These are phyloP conservation scores for Xylariaceae sp. DNA, from an alignment of 2,329 filamentous ascomycete genomes.

Conservation along the genomic window DNA sequence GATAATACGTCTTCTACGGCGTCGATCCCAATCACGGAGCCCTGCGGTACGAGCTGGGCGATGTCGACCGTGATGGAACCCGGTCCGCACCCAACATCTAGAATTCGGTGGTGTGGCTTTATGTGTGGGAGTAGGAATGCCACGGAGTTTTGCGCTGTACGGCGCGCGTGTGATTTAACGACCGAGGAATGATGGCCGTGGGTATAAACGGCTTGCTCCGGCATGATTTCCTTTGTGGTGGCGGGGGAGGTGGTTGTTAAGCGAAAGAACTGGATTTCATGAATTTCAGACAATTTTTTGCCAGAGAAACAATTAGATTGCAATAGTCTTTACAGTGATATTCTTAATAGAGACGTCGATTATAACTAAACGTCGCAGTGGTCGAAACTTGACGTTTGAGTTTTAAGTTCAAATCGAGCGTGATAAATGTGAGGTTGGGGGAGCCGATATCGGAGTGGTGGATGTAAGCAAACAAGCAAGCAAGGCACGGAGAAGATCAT, in stretches of 20 bases:
- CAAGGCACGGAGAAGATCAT: no score
- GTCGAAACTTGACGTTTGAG: no score
- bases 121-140: constrained; percentile 46
- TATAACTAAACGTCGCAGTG: no score
- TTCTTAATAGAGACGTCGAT: no score
- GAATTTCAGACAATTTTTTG: no score
- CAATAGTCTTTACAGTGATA: no score
- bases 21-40: constrained; percentile 46
- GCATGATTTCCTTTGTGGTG: neutral
- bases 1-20: constrained; percentile 19
- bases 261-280: no score
- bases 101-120: constrained; percentile 42
- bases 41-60: constrained; percentile 46
- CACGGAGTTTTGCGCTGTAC: constrained; percentile 33
- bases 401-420: no score
- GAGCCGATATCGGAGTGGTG: no score
- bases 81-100: constrained; percentile 53
- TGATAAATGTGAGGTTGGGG: no score
- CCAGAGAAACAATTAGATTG: no score
- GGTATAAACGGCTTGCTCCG: neutral
- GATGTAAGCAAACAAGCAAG: no score
- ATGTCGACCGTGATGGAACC: constrained; percentile 51
- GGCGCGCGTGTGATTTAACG: constrained; percentile 30
- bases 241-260: neutral
- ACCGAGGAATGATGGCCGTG: constrained; percentile 33